Base-by-base conservation (phyloP, 2,329 filamentous ascomycete species). In the Ophiosphaerella narmari region DNA sequence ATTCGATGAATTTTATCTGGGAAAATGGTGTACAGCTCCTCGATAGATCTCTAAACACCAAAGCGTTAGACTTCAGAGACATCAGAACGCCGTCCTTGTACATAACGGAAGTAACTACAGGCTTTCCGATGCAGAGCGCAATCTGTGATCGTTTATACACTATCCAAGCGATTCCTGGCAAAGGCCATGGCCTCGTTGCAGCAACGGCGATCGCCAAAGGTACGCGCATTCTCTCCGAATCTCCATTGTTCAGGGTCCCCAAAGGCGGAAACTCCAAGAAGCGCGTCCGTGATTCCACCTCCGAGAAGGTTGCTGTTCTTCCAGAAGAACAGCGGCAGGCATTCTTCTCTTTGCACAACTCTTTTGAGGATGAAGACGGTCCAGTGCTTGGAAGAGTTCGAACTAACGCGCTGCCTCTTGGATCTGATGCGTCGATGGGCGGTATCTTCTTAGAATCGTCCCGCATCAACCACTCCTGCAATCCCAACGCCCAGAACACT, bases 161-260 rank as follows among this genome's bases (percentile, higher is more conserved):
- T n/a, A 7, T 63, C 2, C 7, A 36, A 51, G 54, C 56, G 39
- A 38, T 63, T 7, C 52, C 58, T n/a, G 73, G 67, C 14, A 75
- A 73, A 62, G 75, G 77, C 4, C 71, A 70, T 65, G 75, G 75
- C 12, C 62, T 79, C 6, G 48, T 78, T 37, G 75, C 76, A 6
- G 65, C 36, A 5, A 42, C 48, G n/a, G 51, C 70, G 36, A 76
- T 78, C 43, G 50, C 63, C 2, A 71, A 59, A 43, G 75, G 75
- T 35, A 75, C 71, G 9, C 63, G 70, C n/a, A 73, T 79, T 43
- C 55, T 78, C 18, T 70, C 60, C 18, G 76, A 79, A 61, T 49
- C 62, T 8, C 70, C 76, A 1, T 54, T 77, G 36, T 60, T 79
- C 54, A 73, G 63, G 21, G 42, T 64, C 55, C 39, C 39, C 13